Conservation (phyloP, 495 filamentous ascomycete species). For the Neurospora sp. region DNA sequence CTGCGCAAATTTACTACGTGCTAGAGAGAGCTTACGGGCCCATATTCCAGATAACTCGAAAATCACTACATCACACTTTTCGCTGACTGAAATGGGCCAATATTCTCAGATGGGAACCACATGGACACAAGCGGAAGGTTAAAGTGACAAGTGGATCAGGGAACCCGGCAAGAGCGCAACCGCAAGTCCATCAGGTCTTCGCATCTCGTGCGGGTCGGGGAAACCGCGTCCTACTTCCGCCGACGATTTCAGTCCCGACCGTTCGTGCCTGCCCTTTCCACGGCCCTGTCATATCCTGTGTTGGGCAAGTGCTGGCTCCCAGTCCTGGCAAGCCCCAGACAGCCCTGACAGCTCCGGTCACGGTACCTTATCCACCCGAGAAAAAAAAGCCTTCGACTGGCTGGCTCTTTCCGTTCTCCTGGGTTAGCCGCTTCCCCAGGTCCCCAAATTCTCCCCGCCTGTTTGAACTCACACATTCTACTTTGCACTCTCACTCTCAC, state of each 20-base stretch:
- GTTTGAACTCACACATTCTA: background rate
- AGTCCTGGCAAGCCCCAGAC: background rate
- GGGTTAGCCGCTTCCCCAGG: background rate
- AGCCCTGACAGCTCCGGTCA: background rate
- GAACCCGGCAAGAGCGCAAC: background rate
- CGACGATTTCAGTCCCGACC: background rate
- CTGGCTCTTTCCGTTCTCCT: background rate
- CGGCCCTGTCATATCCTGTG: background rate
- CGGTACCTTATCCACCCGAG: background rate
- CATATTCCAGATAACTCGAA: background rate
- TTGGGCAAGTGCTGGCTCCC: background rate
- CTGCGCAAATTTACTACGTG: background rate
- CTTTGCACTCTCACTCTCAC: background rate
- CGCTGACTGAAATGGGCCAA: background rate
- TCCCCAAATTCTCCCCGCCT: background rate
- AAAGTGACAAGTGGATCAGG: background rate
- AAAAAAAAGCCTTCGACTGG: background rate
- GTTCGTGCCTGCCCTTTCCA: background rate
- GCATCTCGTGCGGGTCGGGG: background rate
- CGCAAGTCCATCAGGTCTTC: background rate
- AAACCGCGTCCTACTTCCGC: background rate
- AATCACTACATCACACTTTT: background rate
- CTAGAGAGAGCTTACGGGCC: background rate
- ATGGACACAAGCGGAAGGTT: background rate
- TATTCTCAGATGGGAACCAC: background rate